A percentile compares a stretch with the other conserved stretches of the same genome.
Conservation (phyloP, 208 protist genomes). For the Novymonas esmeraldas region DNA sequence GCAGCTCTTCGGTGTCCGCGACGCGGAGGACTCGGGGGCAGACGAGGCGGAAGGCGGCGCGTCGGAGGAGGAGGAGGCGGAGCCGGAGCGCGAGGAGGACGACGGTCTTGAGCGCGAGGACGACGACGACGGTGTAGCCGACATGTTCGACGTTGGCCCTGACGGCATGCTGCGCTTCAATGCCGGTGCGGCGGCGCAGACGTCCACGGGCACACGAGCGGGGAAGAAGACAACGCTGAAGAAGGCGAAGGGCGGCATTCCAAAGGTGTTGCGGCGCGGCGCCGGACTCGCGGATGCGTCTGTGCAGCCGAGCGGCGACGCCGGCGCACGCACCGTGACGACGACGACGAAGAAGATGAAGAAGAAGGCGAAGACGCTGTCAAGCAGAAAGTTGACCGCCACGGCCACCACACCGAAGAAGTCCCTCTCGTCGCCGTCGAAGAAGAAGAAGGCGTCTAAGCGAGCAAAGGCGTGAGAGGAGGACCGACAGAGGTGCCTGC, state of each 20-base stretch:
- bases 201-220: no score
- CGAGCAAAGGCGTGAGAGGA: background rate
- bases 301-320: conserved; percentile 7
- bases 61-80: conserved; percentile 7
- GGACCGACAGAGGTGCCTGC: background rate
- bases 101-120: conserved; percentile 7
- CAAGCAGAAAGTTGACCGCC: conserved; percentile 10
- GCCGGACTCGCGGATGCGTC: conserved; percentile 16
- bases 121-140: background rate
- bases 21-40: no score
- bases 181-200: no score
- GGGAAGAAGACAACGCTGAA: conserved; percentile 13
- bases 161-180: conserved; percentile 30
- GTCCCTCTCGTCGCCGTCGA: background rate
- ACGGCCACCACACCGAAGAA: background rate
- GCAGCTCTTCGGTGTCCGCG: conserved; percentile 62
- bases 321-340: conserved; percentile 2
- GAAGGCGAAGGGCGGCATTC: conserved; percentile 19
- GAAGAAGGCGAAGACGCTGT: background rate
- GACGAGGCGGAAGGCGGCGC: conserved; percentile 28
- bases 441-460: conserved; percentile 3
- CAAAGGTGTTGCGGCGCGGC: conserved; percentile 37
- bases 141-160: conserved; percentile 20
- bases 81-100: conserved; percentile 6
- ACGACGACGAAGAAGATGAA: conserved; percentile 28